Evolutionary conservation across 768 basidiomycete genomes (phyloP).

Genomic region (Exsudoporus frostii): DNA sequence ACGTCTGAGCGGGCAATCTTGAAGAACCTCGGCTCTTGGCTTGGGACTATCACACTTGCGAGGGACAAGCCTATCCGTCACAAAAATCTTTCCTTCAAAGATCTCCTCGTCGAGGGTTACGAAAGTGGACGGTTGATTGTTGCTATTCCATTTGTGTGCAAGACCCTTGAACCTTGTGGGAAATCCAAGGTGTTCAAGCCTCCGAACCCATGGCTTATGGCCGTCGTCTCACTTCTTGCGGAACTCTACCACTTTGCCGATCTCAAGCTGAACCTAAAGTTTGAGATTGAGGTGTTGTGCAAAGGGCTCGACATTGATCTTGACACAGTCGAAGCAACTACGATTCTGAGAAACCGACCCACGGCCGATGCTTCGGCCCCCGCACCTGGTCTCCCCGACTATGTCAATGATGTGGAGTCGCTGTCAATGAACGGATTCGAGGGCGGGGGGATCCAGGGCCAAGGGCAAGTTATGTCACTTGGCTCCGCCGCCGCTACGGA

Average conservation of each 20-base stretch:
- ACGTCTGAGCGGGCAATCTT: slow-evolving; percentile 80
- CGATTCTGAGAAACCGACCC: slow-evolving; percentile 75
- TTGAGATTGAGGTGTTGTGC: slow-evolving; percentile 97
- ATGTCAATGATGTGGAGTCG: slow-evolving; percentile 76
- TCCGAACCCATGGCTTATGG: slow-evolving; percentile 99
- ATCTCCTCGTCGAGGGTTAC: slow-evolving; percentile 93
- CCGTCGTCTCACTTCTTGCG: slow-evolving; percentile 83
- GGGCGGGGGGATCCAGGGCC: slow-evolving; percentile 43
- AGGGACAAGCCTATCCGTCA: slow-evolving; percentile 90
- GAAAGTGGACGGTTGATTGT: slow-evolving; percentile 88
- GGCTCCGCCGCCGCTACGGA: slow-evolving; percentile 61
- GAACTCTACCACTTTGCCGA: slow-evolving; percentile 98
- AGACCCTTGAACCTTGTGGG: slow-evolving; percentile 86
- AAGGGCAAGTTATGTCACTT: slow-evolving; percentile 62
- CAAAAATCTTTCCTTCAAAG: slow-evolving; percentile 94
- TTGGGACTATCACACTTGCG: slow-evolving; percentile 90
- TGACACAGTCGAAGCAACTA: slow-evolving; percentile 79
- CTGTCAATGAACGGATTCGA: slow-evolving; percentile 75
- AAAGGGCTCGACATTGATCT: slow-evolving; percentile 87
- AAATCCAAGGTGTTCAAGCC: slow-evolving; percentile 91
- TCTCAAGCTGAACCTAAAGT: slow-evolving; percentile 93
- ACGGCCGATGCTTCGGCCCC: slow-evolving; percentile 46
- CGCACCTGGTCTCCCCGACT: slow-evolving; percentile 70
- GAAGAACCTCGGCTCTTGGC: slow-evolving; percentile 95
- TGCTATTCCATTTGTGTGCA: slow-evolving; percentile 97